Conservation (phyloP, 2,329 filamentous ascomycete species). For the Clarireedia monteithiana region DNA sequence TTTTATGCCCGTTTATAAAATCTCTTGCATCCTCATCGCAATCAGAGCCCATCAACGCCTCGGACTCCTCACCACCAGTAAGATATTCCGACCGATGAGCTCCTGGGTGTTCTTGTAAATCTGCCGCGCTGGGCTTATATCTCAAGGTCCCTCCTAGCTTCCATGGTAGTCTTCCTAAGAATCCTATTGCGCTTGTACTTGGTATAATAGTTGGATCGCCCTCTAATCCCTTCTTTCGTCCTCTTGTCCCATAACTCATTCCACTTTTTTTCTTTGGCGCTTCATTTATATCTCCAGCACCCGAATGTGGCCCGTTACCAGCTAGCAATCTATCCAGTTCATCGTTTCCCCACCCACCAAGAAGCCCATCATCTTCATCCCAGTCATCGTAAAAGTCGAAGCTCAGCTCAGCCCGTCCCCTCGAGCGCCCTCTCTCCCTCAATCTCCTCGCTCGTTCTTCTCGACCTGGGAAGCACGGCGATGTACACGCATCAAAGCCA, state of each 20-base stretch:
- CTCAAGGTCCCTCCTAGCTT: constrained; percentile 73
- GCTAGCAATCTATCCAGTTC: constrained; percentile 80
- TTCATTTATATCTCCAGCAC: constrained; percentile 36
- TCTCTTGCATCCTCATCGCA: constrained; percentile 18
- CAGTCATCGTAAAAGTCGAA: constrained; percentile 99
- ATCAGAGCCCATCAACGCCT: constrained; percentile 57
- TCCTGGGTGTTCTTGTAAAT: constrained; percentile 79
- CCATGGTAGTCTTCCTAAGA: constrained; percentile 76
- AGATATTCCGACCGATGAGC: constrained; percentile 34
- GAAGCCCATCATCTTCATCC: constrained; percentile 60
- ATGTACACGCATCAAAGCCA: constrained; percentile 65
- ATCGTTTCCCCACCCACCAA: constrained; percentile 70
- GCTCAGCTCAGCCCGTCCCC: constrained; percentile 66
- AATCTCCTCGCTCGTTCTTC: constrained; percentile 66
- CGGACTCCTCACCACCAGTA: constrained; percentile 45
- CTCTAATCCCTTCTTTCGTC: constrained; percentile 48
- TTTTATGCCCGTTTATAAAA: constrained; percentile 27
- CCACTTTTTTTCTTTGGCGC: constrained; percentile 68
- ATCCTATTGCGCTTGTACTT: constrained; percentile 76
- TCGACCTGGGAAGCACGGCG: constrained; percentile 61
- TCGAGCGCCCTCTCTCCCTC: constrained; percentile 52
- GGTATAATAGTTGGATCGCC: constrained; percentile 83
- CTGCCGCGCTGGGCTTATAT: constrained; percentile 86
- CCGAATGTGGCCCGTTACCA: constrained; percentile 47
- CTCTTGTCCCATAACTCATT: constrained; percentile 82